phyloP scores from a whole-genome alignment of 2,329 filamentous ascomycete genomes.

The Colletotrichum sp. region DNA sequence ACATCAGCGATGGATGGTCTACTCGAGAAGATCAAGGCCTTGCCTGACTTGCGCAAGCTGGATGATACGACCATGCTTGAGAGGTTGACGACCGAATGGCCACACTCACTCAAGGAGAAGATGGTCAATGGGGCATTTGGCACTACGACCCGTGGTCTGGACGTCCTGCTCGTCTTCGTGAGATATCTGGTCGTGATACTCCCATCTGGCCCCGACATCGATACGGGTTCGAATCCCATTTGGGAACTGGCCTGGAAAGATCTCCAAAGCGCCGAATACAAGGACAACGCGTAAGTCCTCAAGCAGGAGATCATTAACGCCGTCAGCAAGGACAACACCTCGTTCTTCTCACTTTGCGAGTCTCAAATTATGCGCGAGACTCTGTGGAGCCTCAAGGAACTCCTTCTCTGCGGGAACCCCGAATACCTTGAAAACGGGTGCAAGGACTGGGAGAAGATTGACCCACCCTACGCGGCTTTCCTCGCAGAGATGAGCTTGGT shows the following conservation, averaged over 20 bases:
- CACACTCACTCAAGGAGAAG: neutral
- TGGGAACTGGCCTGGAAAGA: neutral
- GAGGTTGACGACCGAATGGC: neutral
- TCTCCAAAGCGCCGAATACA: neutral
- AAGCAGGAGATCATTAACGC: neutral
- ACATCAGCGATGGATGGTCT: neutral
- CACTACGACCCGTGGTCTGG: neutral
- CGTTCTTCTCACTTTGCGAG: neutral
- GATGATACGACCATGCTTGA: rapidly evolving
- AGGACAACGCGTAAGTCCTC: neutral
- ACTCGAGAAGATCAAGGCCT: neutral
- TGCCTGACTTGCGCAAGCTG: neutral
- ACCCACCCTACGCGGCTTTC: neutral
- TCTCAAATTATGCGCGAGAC: neutral
- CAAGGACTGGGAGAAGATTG: neutral
- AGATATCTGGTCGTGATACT: neutral
- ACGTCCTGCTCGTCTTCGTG: neutral
- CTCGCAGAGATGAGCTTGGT: neutral
- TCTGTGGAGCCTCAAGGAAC: neutral
- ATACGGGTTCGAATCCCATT: neutral
- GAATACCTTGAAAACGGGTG: neutral
- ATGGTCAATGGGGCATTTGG: neutral
- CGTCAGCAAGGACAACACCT: neutral
- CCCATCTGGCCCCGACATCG: neutral
- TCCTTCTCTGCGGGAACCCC: neutral